phyloP scores from a whole-genome alignment of 73 alveolate genomes.

The Urostyla sp. region DNA sequence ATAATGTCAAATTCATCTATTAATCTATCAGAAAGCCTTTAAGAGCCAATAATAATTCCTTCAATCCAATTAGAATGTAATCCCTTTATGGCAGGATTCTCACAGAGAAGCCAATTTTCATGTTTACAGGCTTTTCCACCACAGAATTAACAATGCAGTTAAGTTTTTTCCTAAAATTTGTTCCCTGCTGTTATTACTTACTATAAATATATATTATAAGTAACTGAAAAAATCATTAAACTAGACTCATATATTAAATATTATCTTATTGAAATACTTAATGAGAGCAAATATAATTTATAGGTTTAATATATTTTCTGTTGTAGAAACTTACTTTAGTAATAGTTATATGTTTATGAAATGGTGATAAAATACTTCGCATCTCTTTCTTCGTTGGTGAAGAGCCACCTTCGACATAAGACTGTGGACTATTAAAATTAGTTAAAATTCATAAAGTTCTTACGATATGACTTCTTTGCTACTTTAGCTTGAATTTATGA shows the following conservation, averaged over 20 bases:
- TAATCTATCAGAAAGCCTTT: conserved; percentile 80
- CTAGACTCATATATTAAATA: neutral
- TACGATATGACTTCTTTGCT: too few relatives aligned
- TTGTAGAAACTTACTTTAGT: conserved; percentile 16
- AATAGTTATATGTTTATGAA: neutral
- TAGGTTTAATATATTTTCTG: too few relatives aligned
- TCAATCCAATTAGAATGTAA: conserved; percentile 76
- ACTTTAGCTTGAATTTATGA: too few relatives aligned
- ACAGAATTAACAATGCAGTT: conserved; percentile 59
- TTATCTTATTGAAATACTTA: too few relatives aligned
- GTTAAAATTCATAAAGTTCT: too few relatives aligned
- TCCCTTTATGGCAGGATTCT: conserved; percentile 75
- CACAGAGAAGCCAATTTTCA: conserved; percentile 63
- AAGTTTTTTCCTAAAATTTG: conserved; percentile 10
- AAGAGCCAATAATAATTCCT: conserved; percentile 78
- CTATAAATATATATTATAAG: neutral
- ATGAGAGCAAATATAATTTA: too few relatives aligned
- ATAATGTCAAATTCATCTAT: conserved; percentile 75
- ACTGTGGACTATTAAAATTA: too few relatives aligned
- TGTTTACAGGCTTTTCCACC: conserved; percentile 70
- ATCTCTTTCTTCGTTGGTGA: neutral
- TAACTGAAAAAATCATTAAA: neutral
- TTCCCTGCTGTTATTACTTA: neutral
- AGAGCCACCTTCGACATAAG: too few relatives aligned
- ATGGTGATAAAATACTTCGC: conserved; percentile 24